These are phyloP conservation scores for Paramyrothecium sp. DNA, from an alignment of 2,329 filamentous ascomycete species.

Conservation along the genomic window DNA sequence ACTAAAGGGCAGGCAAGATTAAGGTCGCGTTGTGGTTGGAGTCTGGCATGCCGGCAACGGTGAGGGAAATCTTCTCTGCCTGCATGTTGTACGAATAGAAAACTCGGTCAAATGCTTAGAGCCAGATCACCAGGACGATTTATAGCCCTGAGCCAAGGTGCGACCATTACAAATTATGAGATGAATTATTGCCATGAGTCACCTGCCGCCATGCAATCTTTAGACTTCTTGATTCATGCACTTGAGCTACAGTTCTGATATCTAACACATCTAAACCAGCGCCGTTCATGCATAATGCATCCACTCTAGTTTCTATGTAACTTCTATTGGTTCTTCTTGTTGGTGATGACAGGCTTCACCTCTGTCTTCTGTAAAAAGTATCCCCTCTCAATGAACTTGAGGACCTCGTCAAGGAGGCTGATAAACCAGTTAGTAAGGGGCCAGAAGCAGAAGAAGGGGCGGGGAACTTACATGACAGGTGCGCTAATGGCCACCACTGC, in stretches of 20 bases:
- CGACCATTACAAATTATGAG: not conserved
- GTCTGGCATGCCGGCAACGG: slow-evolving; percentile 9
- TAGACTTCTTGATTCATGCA: no score
- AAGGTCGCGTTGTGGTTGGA: slow-evolving; percentile 29
- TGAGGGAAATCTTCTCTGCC: slow-evolving; percentile 15
- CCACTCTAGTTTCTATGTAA: slow-evolving; percentile 14
- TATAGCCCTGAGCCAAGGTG: slow-evolving; percentile 12
- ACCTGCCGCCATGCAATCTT: not conserved
- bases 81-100: slow-evolving; percentile 34
- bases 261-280: not conserved
- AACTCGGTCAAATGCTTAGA: slow-evolving; percentile 18
- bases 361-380: slow-evolving; percentile 58
- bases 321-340: slow-evolving; percentile 54
- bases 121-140: slow-evolving; percentile 23
- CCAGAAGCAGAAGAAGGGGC: not conserved
- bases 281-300: not conserved
- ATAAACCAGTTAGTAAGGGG: slow-evolving; percentile 17
- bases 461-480: slow-evolving; percentile 78
- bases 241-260: not conserved
- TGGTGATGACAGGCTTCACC: slow-evolving; percentile 30
- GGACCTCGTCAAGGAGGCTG: slow-evolving; percentile 77
- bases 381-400: slow-evolving; percentile 74
- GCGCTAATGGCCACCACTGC: slow-evolving; percentile 85
- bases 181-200: not conserved
- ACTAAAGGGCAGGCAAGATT: slow-evolving; percentile 96